These are phyloP conservation scores for Diaporthe humulicola DNA, from an alignment of 2,329 filamentous ascomycete species.

Conservation along the genomic window DNA sequence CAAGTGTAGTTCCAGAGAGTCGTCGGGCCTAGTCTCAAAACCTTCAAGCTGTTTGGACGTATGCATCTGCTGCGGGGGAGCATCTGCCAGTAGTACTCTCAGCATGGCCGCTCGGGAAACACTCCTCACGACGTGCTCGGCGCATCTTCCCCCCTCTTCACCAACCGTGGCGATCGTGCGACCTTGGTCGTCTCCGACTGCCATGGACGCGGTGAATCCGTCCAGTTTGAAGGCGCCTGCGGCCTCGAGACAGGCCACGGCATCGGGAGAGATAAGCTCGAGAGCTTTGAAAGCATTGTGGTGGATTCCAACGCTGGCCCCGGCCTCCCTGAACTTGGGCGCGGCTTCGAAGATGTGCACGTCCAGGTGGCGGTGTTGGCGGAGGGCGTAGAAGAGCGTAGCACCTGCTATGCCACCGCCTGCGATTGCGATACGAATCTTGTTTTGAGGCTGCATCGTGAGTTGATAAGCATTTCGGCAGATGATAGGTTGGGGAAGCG, in stretches of 20 bases:
- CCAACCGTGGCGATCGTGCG: constrained; percentile 8
- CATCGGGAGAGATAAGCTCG: constrained; percentile 40
- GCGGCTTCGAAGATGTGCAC: constrained; percentile 44
- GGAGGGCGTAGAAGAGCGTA: constrained; percentile 40
- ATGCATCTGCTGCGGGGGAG: constrained; percentile 29
- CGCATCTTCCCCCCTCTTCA: neutral
- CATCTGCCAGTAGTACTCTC: constrained; percentile 42
- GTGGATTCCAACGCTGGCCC: constrained; percentile 42
- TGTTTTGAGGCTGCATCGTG: neutral
- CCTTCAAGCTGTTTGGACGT: constrained; percentile 34
- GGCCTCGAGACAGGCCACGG: constrained; percentile 33
- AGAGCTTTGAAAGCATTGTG: constrained; percentile 44
- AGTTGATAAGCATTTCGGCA: neutral
- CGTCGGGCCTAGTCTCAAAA: constrained; percentile 5
- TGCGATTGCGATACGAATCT: constrained; percentile 33
- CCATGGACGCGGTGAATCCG: constrained; percentile 15
- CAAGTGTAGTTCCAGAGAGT: neutral
- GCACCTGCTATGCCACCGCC: constrained; percentile 38
- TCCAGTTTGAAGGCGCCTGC: constrained; percentile 42
- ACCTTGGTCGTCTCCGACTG: constrained; percentile 4
- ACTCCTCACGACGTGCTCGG: constrained; percentile 8
- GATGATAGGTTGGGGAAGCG: neutral
- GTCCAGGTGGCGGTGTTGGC: constrained; percentile 40
- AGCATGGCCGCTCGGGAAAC: constrained; percentile 42
- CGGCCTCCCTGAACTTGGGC: constrained; percentile 41